A percentile compares a stretch with the other conserved stretches of the same genome.
Conservation (phyloP, 768 basidiomycete species). For the Suillus plorans region DNA sequence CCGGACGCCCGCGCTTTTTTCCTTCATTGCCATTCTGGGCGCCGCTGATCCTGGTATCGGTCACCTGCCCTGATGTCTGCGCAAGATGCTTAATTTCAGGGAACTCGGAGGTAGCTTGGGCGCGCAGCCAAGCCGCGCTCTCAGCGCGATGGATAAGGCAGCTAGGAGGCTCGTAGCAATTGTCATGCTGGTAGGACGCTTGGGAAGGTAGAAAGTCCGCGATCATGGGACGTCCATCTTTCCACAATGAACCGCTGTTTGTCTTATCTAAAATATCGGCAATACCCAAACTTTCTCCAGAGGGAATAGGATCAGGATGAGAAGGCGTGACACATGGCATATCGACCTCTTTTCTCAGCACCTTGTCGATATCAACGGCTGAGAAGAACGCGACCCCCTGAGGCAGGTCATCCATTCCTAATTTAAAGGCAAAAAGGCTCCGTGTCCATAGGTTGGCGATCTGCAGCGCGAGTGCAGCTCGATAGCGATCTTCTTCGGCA, state of each 20-base stretch:
- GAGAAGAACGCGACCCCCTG: conserved; percentile 97
- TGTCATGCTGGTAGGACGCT: neutral
- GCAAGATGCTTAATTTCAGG: conserved; percentile 71
- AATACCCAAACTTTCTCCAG: conserved; percentile 89
- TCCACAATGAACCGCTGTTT: conserved; percentile 63
- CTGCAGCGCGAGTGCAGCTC: conserved; percentile 90
- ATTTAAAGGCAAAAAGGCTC: conserved; percentile 81
- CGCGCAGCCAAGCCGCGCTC: conserved; percentile 66
- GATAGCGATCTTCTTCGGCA: conserved; percentile 82
- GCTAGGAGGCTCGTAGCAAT: conserved; percentile 54
- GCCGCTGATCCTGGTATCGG: conserved; percentile 30
- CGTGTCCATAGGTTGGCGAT: conserved; percentile 97
- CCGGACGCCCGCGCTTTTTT: neutral
- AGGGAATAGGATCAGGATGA: conserved; percentile 75
- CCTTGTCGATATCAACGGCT: conserved; percentile 88
- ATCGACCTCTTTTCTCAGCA: conserved; percentile 93
- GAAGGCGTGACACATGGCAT: conserved; percentile 96
- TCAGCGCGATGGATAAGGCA: conserved; percentile 65
- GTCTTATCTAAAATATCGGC: conserved; percentile 62
- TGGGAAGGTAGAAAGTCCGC: conserved; percentile 13
- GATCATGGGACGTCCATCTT: conserved; percentile 57
- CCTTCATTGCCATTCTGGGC: conserved; percentile 23
- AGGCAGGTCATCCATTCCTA: conserved; percentile 96
- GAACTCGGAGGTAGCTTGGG: conserved; percentile 73
- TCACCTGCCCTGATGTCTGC: conserved; percentile 44